phyloP scores from a whole-genome alignment of 2,329 filamentous ascomycete genomes.

The Rutstroemia sp. region DNA sequence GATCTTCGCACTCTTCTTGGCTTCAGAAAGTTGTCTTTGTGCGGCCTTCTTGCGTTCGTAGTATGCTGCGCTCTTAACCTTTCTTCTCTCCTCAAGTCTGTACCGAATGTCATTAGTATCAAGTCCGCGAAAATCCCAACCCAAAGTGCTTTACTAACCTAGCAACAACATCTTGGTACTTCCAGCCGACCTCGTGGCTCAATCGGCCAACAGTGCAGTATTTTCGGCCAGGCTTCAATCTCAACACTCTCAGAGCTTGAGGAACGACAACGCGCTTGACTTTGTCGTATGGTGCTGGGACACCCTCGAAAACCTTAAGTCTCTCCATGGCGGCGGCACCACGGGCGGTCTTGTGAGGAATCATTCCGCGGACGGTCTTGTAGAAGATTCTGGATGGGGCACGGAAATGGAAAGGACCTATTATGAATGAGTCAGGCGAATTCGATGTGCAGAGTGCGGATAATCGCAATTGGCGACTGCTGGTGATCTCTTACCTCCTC shows the following conservation, averaged over 20 bases:
- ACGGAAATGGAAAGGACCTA: slow-evolving; percentile 99
- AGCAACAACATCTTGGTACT: slow-evolving; percentile 99
- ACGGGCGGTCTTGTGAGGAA: slow-evolving; percentile 99
- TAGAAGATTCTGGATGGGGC: slow-evolving; percentile 99
- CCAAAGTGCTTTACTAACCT: slow-evolving; percentile 56
- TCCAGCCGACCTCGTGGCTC: slow-evolving; percentile 99
- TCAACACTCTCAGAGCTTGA: slow-evolving; percentile 92
- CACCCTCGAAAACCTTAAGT: slow-evolving; percentile 99
- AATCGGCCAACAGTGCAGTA: slow-evolving; percentile 99
- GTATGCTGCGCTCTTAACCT: slow-evolving; percentile 98
- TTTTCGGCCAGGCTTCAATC: slow-evolving; percentile 98
- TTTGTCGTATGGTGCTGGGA: slow-evolving; percentile 98
- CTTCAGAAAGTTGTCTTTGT: slow-evolving; percentile 81
- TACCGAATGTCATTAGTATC: slow-evolving; percentile 20
- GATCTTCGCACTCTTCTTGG: slow-evolving; percentile 85
- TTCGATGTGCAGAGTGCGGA: slow-evolving; percentile 1
- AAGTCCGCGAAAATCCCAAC: background rate
- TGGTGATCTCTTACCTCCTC: slow-evolving; percentile 65
- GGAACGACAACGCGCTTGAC: slow-evolving; percentile 99
- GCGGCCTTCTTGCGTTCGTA: slow-evolving; percentile 99
- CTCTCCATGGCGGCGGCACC: slow-evolving; percentile 94
- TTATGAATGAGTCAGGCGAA: slow-evolving; percentile 29
- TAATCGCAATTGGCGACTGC: slow-evolving; percentile 4
- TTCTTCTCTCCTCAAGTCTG: slow-evolving; percentile 98
- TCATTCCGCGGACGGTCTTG: slow-evolving; percentile 99